A percentile compares a stretch with the other conserved stretches of the same genome.
phyloP scores from a whole-genome alignment of 805 yeast genomes.

The Ogataea minuta region DNA sequence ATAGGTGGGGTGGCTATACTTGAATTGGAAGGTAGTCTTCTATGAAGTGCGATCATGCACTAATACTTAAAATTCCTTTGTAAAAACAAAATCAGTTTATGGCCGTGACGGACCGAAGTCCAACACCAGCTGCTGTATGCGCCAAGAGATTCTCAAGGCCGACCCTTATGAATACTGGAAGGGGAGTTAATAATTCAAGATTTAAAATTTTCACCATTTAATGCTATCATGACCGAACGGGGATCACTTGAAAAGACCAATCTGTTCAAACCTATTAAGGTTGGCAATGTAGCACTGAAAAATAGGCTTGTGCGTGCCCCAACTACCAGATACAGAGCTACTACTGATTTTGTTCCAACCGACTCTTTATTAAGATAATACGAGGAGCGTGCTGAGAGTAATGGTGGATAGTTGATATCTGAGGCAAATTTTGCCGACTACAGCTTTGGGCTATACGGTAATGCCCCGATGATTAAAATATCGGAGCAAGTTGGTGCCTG shows the following conservation, averaged over 20 bases:
- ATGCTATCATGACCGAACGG: not conserved
- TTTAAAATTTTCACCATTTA: not conserved
- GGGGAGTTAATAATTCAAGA: conserved; percentile 1
- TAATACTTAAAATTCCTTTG: too few species aligned
- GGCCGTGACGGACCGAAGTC: too few species aligned
- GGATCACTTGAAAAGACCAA: conserved; percentile 18
- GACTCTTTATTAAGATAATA: conserved; percentile 53
- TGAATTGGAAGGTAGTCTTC: too few species aligned
- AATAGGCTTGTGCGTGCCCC: conserved; percentile 51
- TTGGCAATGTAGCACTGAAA: conserved; percentile 37
- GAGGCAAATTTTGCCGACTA: conserved; percentile 57
- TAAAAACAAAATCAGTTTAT: too few species aligned
- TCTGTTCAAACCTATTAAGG: conserved; percentile 43
- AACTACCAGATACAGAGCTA: conserved; percentile 46
- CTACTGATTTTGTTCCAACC: conserved; percentile 41
- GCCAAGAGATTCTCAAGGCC: too few species aligned
- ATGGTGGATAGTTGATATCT: conserved; percentile 58
- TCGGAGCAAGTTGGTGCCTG: conserved; percentile 48
- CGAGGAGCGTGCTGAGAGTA: conserved; percentile 48
- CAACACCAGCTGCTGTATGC: too few species aligned
- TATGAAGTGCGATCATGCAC: too few species aligned
- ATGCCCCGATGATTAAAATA: conserved; percentile 50
- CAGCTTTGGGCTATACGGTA: conserved; percentile 41
- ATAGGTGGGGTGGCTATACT: too few species aligned
- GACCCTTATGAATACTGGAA: too few species aligned